Conservation (phyloP, 2,329 filamentous ascomycete genomes). For the Torrubiella hemipterigena region DNA sequence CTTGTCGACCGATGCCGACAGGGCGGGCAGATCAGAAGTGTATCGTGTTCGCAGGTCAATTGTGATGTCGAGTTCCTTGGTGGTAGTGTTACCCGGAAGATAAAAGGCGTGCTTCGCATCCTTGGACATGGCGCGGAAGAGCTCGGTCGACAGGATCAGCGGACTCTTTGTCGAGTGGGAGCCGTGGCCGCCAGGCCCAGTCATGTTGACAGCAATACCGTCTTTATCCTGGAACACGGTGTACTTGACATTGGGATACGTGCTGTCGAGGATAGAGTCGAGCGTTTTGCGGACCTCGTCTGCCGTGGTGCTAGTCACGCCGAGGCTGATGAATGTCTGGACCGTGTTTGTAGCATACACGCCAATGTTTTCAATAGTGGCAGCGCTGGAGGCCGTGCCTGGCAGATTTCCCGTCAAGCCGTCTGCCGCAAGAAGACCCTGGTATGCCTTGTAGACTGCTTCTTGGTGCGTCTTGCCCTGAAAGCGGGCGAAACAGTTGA, state of each 20-base stretch:
- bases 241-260: slow-evolving; percentile 7
- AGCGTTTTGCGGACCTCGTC: slow-evolving; percentile 5
- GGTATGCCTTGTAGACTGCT: slow-evolving; percentile 8
- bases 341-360: slow-evolving; percentile 9
- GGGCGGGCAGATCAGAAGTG: slow-evolving; percentile 5
- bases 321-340: slow-evolving; percentile 7
- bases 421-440: slow-evolving; percentile 7
- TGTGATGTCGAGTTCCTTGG: slow-evolving; percentile 9
- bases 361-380: slow-evolving; percentile 9
- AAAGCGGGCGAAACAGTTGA: slow-evolving; percentile 9
- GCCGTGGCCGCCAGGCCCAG: slow-evolving; percentile 9
- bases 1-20: slow-evolving; percentile 7
- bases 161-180: slow-evolving; percentile 8
- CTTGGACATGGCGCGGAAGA: slow-evolving; percentile 7
- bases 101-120: slow-evolving; percentile 5
- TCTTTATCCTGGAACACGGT: slow-evolving; percentile 3
- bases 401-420: slow-evolving; percentile 5
- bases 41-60: slow-evolving; percentile 9
- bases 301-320: slow-evolving; percentile 6
- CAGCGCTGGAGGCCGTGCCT: slow-evolving; percentile 6
- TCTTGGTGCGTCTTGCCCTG: slow-evolving; percentile 7
- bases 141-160: slow-evolving; percentile 6
- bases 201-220: slow-evolving; percentile 7
- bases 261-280: slow-evolving; percentile 5
- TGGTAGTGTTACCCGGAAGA: slow-evolving; percentile 7